Base-by-base conservation (phyloP, 495 filamentous ascomycete genomes). In the Tuber brumale region DNA sequence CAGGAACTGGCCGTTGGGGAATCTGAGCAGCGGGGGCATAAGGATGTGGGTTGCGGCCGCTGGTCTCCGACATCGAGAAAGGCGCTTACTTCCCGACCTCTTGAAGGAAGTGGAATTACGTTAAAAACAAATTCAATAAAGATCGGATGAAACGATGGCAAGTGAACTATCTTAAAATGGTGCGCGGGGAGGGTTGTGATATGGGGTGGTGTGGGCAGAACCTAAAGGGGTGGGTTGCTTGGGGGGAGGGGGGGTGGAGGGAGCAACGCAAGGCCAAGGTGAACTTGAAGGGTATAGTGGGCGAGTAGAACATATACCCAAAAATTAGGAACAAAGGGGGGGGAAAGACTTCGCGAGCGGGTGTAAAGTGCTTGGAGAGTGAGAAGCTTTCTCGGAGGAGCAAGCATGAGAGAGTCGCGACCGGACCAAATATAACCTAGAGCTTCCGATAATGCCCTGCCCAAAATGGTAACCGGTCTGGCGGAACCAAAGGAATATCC, bases 51-150 rank as follows among this genome's bases (percentile, higher is more conserved):
- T 79, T 71, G 78, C 79, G 76, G 78, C 70, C 69, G 77, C 77
- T 76, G 42, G 78, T 80, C 78, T 73, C 78, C 78, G 78, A 80
- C 78, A 80, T 80, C 77, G 78, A 80, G 77, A 80, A 79, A 71
- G 45, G 61, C 75, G 77, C 76, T 77, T 79, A 70, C 75, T 80
- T 74, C 73, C 75, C 78, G 71, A 71, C 73, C 77, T 78, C 41
- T 9, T 45, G 73, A 69, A 76, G 75, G 61, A 73, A 61, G 16
- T 27, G 31, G 27, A 35, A 31, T 66, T 66, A 66, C 5, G 57
- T 35, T 66, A 66, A 66, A 66, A 66, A 66, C 57, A 19, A 8
- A 66, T 35, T 66, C 57, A 66, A 31, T 76, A 76, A 80, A 80
- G 78, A 80, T 80, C 78, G 77, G 78, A 80, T 80, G 78, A 80